These are phyloP conservation scores for Withania somnifera DNA, from an alignment of 305 asterid genomes.

Conservation along the genomic window DNA sequence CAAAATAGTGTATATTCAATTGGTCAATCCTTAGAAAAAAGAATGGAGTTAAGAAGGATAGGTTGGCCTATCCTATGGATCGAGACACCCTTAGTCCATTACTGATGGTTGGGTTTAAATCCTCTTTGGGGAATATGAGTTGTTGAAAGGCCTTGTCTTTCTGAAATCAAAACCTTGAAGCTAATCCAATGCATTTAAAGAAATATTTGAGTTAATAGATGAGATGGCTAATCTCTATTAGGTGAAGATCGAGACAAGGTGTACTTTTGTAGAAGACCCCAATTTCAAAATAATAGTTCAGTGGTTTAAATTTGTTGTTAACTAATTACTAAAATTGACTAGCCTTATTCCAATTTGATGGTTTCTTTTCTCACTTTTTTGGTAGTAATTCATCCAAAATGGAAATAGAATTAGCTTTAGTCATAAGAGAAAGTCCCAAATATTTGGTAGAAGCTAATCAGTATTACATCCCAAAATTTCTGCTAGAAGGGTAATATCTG, in stretches of 20 bases:
- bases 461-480: not conserved
- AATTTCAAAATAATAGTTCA: not conserved
- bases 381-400: not conserved
- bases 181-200: too few relatives aligned
- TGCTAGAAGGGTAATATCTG: not conserved
- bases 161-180: too few relatives aligned
- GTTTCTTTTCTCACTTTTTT: not conserved
- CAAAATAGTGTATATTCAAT: not conserved
- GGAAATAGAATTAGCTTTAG: not conserved
- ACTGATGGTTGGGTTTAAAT: too few relatives aligned
- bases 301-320: not conserved
- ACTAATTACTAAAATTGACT: not conserved
- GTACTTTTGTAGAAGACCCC: too few relatives aligned
- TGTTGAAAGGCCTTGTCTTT: too few relatives aligned
- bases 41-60: too few relatives aligned
- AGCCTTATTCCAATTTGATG: not conserved
- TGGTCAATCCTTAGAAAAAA: not conserved
- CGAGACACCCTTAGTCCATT: too few relatives aligned
- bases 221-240: too few relatives aligned
- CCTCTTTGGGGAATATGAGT: too few relatives aligned
- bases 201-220: too few relatives aligned
- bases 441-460: not conserved
- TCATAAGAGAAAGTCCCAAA: not conserved
- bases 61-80: too few relatives aligned
- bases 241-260: too few relatives aligned